These are phyloP conservation scores for Cladosporium austrohemisphaericum DNA, from an alignment of 2,329 filamentous ascomycete species.

Conservation along the genomic window DNA sequence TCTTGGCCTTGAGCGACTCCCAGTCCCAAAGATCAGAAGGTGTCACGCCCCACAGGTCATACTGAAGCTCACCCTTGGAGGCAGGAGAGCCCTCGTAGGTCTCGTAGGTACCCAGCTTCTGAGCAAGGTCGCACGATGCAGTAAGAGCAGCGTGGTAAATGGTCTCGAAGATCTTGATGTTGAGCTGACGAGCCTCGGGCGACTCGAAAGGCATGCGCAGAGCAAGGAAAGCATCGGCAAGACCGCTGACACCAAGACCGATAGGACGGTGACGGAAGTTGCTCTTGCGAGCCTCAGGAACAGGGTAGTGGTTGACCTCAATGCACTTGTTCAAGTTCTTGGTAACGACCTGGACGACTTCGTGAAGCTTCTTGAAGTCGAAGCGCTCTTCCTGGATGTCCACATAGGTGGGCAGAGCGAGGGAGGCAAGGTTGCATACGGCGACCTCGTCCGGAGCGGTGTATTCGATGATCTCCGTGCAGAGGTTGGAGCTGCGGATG, in stretches of 20 bases:
- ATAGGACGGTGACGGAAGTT: slow-evolving; percentile 97
- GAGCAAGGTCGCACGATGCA: slow-evolving; percentile 80
- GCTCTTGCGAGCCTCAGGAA: slow-evolving; percentile 86
- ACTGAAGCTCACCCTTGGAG: slow-evolving; percentile 93
- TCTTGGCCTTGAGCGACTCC: slow-evolving; percentile 80
- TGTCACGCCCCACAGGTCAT: slow-evolving; percentile 96
- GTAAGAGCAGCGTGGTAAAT: slow-evolving; percentile 96
- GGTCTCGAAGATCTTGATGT: slow-evolving; percentile 98
- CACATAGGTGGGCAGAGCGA: slow-evolving; percentile 86
- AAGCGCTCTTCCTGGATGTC: slow-evolving; percentile 81
- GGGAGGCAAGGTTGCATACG: slow-evolving; percentile 94
- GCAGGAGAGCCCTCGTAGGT: slow-evolving; percentile 92
- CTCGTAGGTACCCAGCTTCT: slow-evolving; percentile 77
- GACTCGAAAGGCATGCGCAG: slow-evolving; percentile 97
- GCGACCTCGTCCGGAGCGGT: slow-evolving; percentile 95
- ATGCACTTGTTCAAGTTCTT: slow-evolving; percentile 98
- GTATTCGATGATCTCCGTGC: slow-evolving; percentile 98
- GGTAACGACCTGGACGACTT: slow-evolving; percentile 86
- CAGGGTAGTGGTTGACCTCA: slow-evolving; percentile 98
- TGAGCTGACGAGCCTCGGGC: slow-evolving; percentile 85
- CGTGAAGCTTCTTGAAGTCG: slow-evolving; percentile 95
- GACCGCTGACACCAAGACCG: slow-evolving; percentile 93
- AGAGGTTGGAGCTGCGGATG: slow-evolving; percentile 97
- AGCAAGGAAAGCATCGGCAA: slow-evolving; percentile 96
- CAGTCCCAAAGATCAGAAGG: slow-evolving; percentile 97